phyloP scores from a whole-genome alignment of 176 grass and related monocot genomes.

The Cenchrus fungigraminus region DNA sequence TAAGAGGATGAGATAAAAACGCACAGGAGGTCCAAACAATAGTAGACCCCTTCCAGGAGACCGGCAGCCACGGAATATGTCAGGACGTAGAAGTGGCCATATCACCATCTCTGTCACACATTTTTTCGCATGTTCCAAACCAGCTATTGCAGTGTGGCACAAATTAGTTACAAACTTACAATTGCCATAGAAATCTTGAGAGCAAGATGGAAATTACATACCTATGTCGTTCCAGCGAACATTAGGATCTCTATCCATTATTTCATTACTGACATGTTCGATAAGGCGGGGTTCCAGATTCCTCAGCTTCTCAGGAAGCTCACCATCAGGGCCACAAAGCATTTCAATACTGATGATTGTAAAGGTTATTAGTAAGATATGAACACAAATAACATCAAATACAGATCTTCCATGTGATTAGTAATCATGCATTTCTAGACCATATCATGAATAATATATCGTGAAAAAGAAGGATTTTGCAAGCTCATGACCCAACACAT shows the following conservation, averaged over 20 bases:
- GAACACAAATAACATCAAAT: constrained; percentile 14
- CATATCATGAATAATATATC: neutral
- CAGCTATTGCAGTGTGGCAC: constrained; percentile 64
- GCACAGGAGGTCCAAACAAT: constrained; percentile 95
- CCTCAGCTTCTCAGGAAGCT: constrained; percentile 91
- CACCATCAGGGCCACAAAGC: constrained; percentile 89
- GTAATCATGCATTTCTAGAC: constrained; percentile 2
- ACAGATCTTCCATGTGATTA: constrained; percentile 8
- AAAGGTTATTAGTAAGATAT: constrained; percentile 32
- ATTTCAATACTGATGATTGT: constrained; percentile 72
- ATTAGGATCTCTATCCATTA: constrained; percentile 99
- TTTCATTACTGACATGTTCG: constrained; percentile 97
- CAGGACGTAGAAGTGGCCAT: constrained; percentile 90
- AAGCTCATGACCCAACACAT: neutral
- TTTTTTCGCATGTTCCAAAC: constrained; percentile 96
- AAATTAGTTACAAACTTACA: constrained; percentile 52
- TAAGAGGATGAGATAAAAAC: constrained; percentile 44
- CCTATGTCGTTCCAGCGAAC: constrained; percentile 96
- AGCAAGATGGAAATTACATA: constrained; percentile 44
- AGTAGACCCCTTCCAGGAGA: constrained; percentile 96
- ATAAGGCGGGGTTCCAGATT: constrained; percentile 95
- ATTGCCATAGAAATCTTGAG: constrained; percentile 17
- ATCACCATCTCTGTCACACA: constrained; percentile 99
- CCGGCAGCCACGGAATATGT: constrained; percentile 91
- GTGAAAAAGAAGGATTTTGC: constrained; percentile 11